A percentile compares a stretch with the other conserved stretches of the same genome.
Evolutionary conservation across 495 filamentous ascomycete species (phyloP).

Genomic region (Hypoxylon trugodes): DNA sequence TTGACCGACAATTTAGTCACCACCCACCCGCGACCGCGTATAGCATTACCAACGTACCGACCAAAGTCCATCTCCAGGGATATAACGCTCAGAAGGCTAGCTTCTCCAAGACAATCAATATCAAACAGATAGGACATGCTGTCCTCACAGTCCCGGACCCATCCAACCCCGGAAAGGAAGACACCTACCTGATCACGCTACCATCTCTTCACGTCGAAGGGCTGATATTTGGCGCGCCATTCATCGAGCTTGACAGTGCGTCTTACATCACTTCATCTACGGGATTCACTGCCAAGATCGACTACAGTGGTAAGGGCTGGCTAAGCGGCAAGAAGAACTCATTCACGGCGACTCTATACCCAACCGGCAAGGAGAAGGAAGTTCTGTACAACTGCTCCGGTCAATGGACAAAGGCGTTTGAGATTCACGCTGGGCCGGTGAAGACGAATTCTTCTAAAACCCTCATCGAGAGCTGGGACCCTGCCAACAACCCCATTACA

Average conservation of each 20-base stretch:
- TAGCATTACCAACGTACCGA: conserved; percentile 83
- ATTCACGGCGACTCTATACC: conserved; percentile 81
- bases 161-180: conserved; percentile 55
- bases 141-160: conserved; percentile 74
- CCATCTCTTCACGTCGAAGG: conserved; percentile 94
- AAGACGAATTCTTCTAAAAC: conserved; percentile 64
- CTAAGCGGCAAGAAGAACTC: conserved; percentile 94
- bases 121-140: conserved; percentile 97
- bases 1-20: conserved; percentile 70
- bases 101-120: conserved; percentile 89
- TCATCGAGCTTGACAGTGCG: conserved; percentile 84
- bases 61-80: conserved; percentile 87
- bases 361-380: conserved; percentile 79
- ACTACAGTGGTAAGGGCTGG: conserved; percentile 94
- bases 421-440: conserved; percentile 73
- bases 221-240: conserved; percentile 88
- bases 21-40: conserved; percentile 98
- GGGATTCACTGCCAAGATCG: conserved; percentile 90
- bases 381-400: conserved; percentile 86
- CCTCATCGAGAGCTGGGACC: conserved; percentile 73
- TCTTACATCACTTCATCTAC: conserved; percentile 85
- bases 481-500: conserved; percentile 66
- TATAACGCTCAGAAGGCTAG: conserved; percentile 98
- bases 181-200: conserved; percentile 90
- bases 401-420: conserved; percentile 89